Percentiles rank a stretch among this genome's conserved stretches.
These are phyloP conservation scores for Hypoxylon trugodes DNA, from an alignment of 495 filamentous ascomycete genomes.

Conservation along the genomic window DNA sequence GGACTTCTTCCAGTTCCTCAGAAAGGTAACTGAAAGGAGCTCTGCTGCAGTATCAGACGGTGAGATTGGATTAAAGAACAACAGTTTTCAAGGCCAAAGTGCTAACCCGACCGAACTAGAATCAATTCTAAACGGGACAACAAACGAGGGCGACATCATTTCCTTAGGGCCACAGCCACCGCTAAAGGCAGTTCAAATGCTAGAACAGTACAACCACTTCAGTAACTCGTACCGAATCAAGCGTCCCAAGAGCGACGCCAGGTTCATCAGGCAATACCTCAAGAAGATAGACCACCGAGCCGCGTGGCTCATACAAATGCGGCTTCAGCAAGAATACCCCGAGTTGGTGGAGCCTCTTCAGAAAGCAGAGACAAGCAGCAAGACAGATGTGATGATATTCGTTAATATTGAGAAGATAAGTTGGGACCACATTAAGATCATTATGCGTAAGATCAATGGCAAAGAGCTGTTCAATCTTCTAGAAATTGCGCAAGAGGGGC, in stretches of 20 bases:
- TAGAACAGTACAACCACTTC: conserved; percentile 38
- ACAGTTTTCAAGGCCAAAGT: neutral
- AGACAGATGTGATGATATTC: conserved; percentile 14
- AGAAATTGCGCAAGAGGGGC: conserved; percentile 3
- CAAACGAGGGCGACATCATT: neutral
- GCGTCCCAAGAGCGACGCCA: conserved; percentile 29
- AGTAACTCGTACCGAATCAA: conserved; percentile 32
- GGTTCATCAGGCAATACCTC: conserved; percentile 29
- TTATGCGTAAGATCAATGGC: conserved; percentile 19
- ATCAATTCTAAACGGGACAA: neutral
- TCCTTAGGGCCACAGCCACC: conserved; percentile 15
- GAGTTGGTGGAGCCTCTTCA: conserved; percentile 7
- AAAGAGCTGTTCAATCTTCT: conserved; percentile 27
- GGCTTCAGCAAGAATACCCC: conserved; percentile 24
- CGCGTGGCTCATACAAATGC: conserved; percentile 23
- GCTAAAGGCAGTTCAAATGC: conserved; percentile 18
- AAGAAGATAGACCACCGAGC: conserved; percentile 24
- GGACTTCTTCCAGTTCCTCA: conserved; percentile 25
- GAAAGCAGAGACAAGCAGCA: conserved; percentile 11
- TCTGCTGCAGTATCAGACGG: neutral
- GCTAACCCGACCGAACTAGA: conserved; percentile 10
- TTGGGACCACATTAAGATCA: conserved; percentile 31
- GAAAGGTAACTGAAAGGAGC: conserved; percentile 10
- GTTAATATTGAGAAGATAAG: conserved; percentile 10
- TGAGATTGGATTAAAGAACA: conserved; percentile 6